Evolutionary conservation across 345 rosid genomes (phyloP).

Genomic region (Eucalyptus decipiens): DNA sequence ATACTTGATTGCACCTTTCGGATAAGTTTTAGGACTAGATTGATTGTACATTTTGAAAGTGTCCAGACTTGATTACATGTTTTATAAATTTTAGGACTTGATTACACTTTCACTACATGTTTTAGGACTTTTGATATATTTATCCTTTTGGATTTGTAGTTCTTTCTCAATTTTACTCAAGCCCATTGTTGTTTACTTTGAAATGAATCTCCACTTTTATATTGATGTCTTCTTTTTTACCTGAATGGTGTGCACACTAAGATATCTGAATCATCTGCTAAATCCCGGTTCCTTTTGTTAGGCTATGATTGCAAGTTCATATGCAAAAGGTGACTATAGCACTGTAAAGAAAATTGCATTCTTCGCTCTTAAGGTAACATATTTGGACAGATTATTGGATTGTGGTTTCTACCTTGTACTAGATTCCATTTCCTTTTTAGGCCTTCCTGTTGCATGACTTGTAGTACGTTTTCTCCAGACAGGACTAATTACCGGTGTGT

Average conservation of each 20-base stretch:
- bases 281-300: not conserved
- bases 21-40: not conserved
- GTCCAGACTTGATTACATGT: not conserved
- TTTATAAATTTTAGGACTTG: not conserved
- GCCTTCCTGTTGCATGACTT: not conserved
- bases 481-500: slow-evolving; percentile 25
- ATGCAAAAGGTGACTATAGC: slow-evolving; percentile 17
- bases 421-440: not conserved
- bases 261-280: not conserved
- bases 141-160: not conserved
- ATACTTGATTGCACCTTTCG: not conserved
- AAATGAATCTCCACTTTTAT: not conserved
- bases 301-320: slow-evolving; percentile 37
- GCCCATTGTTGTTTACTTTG: not conserved
- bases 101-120: not conserved
- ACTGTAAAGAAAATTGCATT: slow-evolving; percentile 20
- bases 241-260: not conserved
- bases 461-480: slow-evolving; percentile 2
- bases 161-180: not conserved
- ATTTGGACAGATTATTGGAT: not conserved
- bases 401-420: not conserved
- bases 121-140: not conserved
- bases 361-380: slow-evolving; percentile 18
- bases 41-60: not conserved
- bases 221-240: not conserved